Evolutionary conservation across 805 yeast species (phyloP).

Genomic region (Hanseniaspora jakobsenii): DNA sequence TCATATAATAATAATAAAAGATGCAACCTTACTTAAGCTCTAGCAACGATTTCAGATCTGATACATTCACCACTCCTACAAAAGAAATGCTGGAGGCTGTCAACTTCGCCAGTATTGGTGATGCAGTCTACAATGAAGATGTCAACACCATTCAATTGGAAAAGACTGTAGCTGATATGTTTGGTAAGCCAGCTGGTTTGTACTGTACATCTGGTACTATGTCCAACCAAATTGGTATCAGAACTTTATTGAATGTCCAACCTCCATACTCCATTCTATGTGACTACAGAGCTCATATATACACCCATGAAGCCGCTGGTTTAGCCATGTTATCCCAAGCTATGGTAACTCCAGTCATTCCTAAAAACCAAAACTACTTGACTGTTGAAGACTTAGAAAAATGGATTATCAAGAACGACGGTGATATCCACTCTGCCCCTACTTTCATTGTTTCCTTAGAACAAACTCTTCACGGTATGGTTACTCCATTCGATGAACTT

Average conservation of each 20-base stretch:
- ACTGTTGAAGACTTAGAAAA: conserved; percentile 68
- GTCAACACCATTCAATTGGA: conserved; percentile 54
- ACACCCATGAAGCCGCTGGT: conserved; percentile 80
- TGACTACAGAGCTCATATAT: conserved; percentile 78
- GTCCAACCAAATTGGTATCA: conserved; percentile 75
- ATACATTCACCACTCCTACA: conserved; percentile 86
- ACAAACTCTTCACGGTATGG: conserved; percentile 74
- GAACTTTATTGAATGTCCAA: conserved; percentile 67
- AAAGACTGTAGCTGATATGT: conserved; percentile 45
- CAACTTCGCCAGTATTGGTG: conserved; percentile 54
- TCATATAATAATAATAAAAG: neutral
- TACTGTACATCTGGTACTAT: conserved; percentile 83
- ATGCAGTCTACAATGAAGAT: conserved; percentile 83
- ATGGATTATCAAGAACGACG: conserved; percentile 56
- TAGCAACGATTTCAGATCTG: conserved; percentile 45
- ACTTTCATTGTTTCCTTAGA: conserved; percentile 75
- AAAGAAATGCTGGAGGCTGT: conserved; percentile 56
- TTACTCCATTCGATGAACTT: conserved; percentile 71
- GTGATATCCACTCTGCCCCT: conserved; percentile 80
- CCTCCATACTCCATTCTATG: conserved; percentile 70
- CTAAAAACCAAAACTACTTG: conserved; percentile 61
- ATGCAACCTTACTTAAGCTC: conserved; percentile 19
- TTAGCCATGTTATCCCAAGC: conserved; percentile 81
- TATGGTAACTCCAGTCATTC: conserved; percentile 74
- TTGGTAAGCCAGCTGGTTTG: conserved; percentile 72